Evolutionary conservation across 1,284 basidiomycete genomes (phyloP).

Genomic region (Marasmius tenuissimus): DNA sequence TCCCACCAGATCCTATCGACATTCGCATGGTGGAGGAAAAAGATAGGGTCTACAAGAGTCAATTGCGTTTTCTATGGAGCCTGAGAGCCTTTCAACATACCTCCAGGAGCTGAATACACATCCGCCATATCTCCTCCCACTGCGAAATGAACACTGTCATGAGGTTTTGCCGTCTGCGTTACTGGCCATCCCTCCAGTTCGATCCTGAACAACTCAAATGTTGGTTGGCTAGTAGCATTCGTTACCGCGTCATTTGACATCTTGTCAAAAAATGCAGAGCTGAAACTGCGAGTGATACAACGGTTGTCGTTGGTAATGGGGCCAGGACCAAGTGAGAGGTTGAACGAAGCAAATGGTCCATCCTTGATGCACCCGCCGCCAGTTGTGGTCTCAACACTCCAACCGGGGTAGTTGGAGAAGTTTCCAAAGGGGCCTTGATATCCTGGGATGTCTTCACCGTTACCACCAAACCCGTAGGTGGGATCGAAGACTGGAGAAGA

Average conservation of each 20-base stretch:
- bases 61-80: constrained; percentile 7
- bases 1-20: constrained; percentile 18
- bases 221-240: constrained; percentile 21
- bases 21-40: constrained; percentile 15
- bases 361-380: constrained; percentile 29
- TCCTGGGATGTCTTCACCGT: constrained; percentile 22
- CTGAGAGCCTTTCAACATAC: constrained; percentile 16
- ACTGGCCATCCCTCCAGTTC: constrained; percentile 30
- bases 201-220: constrained; percentile 32
- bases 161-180: constrained; percentile 7
- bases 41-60: background rate
- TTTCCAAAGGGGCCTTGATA: constrained; percentile 21
- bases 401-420: constrained; percentile 10
- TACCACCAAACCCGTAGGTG: constrained; percentile 33
- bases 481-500: constrained; percentile 33
- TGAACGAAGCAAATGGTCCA: constrained; percentile 34
- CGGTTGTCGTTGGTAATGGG: constrained; percentile 25
- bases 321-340: constrained; percentile 33
- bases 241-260: constrained; percentile 24
- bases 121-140: constrained; percentile 37
- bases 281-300: constrained; percentile 31
- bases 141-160: constrained; percentile 33
- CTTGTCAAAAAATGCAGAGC: constrained; percentile 17
- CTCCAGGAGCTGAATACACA: constrained; percentile 34
- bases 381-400: constrained; percentile 5